These are phyloP conservation scores for Penstemon eatonii DNA, from an alignment of 257 asterid genomes.

Conservation along the genomic window DNA sequence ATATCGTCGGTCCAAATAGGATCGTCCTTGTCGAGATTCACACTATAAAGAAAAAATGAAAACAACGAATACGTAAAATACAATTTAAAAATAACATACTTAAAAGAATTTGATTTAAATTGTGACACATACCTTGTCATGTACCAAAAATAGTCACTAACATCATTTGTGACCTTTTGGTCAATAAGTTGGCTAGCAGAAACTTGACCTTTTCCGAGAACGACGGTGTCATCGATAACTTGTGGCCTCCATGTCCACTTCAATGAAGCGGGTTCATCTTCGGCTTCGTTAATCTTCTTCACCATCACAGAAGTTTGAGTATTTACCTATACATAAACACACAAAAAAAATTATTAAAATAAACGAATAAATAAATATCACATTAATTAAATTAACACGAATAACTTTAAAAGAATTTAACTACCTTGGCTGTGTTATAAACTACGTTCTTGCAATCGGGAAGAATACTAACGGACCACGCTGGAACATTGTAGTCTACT, in stretches of 20 bases:
- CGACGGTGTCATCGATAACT: conserved; percentile 23
- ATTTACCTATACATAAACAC: conserved; percentile 12
- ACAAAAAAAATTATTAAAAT: too few species aligned
- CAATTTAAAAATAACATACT: too few species aligned
- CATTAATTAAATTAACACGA: too few species aligned
- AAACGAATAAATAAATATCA: too few species aligned
- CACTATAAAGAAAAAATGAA: conserved; percentile 27
- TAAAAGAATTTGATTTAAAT: too few species aligned
- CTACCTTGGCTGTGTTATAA: conserved; percentile 46
- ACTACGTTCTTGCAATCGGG: conserved; percentile 44
- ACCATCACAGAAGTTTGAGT: conserved; percentile 41
- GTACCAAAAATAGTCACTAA: conserved; percentile 49
- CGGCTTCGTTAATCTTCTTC: conserved; percentile 33
- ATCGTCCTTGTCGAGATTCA: conserved; percentile 43
- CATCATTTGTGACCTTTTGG: conserved; percentile 39
- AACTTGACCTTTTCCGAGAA: too few species aligned
- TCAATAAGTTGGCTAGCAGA: conserved; percentile 33
- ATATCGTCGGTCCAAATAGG: conserved; percentile 47
- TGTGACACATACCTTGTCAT: conserved; percentile 40
- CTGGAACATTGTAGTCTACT: conserved; percentile 37
- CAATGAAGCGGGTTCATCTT: conserved; percentile 31
- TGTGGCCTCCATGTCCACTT: conserved; percentile 50
- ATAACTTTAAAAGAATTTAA: too few species aligned
- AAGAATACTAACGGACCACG: conserved; percentile 56
- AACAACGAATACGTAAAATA: too few species aligned